Base-by-base conservation (phyloP, 176 grass and related monocot genomes). In the Raddia guianensis region DNA sequence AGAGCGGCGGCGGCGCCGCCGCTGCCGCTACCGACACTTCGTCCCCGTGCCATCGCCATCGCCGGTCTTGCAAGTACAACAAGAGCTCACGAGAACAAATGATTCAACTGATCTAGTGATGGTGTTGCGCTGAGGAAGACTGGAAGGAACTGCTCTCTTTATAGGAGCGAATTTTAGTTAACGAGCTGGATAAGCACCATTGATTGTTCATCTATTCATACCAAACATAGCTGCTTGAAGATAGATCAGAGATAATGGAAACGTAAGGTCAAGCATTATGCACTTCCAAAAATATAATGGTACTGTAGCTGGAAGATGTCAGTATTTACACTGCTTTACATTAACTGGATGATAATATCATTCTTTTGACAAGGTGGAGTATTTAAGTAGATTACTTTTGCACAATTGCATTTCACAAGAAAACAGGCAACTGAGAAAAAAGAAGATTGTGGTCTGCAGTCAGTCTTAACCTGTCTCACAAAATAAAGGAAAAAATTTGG, bases 41-140 rank as follows among this genome's bases (percentile, higher is more conserved):
- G 69, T 86, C 66, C 50, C 75, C 45, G 61, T 37, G 63, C 48
- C 79, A 68, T 86, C 34, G 27, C 50, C 34, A 7, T 59, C 57
- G 16, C 47, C 35, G 14, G 15, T 14, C 37, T 18, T 55, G 74
- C 32, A 32, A n/a, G 2, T 12, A 27, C 56, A 14, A 45, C 37
- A 5, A 16, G 27, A 46, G 9, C 11, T 59, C 34, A 40, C 16
- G 56, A 57, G 9, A 18, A 40, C 9, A 2, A 40, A 18, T 10
- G 19, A n/a, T 40, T 73, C 15, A 73, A 7, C 50, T 12, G 18
- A 16, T 32, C 73, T 76, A 32, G 4, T 45, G 73, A 70, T 49
- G 45, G 46, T 49, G 37, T 14, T 49, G 45, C 15, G 63, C 27
- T 60, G 19, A 19, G 5, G 20, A 27, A 27, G 27, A 27, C 27